Conservation (phyloP, 345 rosid genomes). For the Melaleuca quinquenervia region DNA sequence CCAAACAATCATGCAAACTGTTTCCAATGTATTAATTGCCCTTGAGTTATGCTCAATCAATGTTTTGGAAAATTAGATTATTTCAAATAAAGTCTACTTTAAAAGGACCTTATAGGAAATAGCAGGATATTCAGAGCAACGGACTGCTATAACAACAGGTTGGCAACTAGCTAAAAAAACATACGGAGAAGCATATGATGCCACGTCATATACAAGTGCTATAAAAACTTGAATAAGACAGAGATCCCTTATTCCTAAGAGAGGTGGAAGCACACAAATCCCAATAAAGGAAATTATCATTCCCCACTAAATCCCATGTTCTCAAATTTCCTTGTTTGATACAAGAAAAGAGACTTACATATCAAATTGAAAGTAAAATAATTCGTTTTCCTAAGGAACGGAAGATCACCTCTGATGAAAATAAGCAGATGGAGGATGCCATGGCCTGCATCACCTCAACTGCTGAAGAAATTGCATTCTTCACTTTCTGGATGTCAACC, state of each 20-base stretch:
- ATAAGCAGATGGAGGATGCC: slow-evolving; percentile 62
- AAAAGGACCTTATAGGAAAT: neutral
- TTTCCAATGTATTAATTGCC: neutral
- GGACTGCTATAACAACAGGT: neutral
- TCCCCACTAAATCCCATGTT: neutral
- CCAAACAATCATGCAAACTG: neutral
- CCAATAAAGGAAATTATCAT: neutral
- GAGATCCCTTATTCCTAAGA: neutral
- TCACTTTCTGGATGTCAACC: slow-evolving; percentile 67
- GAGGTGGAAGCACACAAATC: neutral
- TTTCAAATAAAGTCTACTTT: neutral
- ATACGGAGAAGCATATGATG: neutral
- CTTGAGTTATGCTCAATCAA: neutral
- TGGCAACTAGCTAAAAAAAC: neutral
- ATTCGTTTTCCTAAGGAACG: neutral
- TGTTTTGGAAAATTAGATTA: neutral
- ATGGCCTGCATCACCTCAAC: slow-evolving; percentile 87
- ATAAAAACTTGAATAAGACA: neutral
- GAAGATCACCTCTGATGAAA: slow-evolving; percentile 49
- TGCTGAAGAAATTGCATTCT: slow-evolving; percentile 76
- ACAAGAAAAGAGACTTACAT: neutral
- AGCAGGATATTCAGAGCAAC: neutral
- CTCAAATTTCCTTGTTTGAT: neutral
- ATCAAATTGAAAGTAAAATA: neutral
- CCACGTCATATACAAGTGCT: neutral